Base-by-base conservation (phyloP, 768 basidiomycete genomes). In the Mycena albidolilacea region DNA sequence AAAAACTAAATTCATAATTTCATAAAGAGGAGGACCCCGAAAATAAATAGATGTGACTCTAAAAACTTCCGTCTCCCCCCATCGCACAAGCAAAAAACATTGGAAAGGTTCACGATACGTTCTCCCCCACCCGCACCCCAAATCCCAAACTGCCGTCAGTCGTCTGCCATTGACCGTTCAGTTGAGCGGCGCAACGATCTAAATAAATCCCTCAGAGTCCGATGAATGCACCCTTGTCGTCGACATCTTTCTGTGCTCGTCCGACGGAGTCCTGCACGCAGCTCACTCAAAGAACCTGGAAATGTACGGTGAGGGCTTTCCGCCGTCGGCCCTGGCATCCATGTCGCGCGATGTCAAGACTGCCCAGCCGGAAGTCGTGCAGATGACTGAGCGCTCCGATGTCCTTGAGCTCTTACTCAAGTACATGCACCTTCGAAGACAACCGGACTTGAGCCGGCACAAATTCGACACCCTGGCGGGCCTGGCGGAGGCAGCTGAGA, bases 401-500 rank as follows among this genome's bases (percentile, higher is more conserved):
- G 38, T 71, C 14, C 67, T 75, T 1, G 71, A 57, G 10, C 62
- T 72, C 35, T 44, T 75, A 9, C 41, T 75, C 3, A 43, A 70
- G 41, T 75, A 52, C 44, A 12, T 75, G 5, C 69, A 75, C 57
- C 23, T 23, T 6, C 60, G 57, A 55, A 39, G 71, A 1, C 74
- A 75, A 44, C 73, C 73, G 10, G 70, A 71, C 21, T 70, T 52
- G 9, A 57, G 43, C 37, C 11, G 57, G 21, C 35, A 23, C 46
- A 37, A 61, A 21, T 67, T 71, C 17, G 38, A 54, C 3, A 52
- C 44, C 1, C 21, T 75, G 52, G 64, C 59, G 1, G 50, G 52
- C 43, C 30, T 75, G 17, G 69, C 73, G 12, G 70, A 75, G 37
- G 70, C 73, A 1, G 73, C 61, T 6, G 73, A 75, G 35, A 75